Conservation (phyloP, 228 moss, liverwort and hornwort species). For the Sphagnum fallax region DNA sequence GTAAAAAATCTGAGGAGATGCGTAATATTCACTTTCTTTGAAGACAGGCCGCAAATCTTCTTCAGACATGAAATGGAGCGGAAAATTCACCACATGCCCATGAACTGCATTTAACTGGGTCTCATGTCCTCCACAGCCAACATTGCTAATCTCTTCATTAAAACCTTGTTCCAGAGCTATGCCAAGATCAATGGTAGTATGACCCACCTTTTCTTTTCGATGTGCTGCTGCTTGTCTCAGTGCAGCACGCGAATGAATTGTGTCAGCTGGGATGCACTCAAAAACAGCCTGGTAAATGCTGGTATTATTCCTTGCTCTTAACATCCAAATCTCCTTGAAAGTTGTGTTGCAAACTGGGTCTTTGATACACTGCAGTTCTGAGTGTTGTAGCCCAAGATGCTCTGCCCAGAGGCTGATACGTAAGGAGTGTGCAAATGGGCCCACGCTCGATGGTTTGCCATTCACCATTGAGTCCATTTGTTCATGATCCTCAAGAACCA, state of each 20-base stretch:
- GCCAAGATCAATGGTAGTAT: slow-evolving; percentile 42
- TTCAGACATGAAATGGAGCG: slow-evolving; percentile 46
- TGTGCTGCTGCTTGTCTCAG: slow-evolving; percentile 30
- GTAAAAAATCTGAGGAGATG: slow-evolving; percentile 45
- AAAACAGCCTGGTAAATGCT: slow-evolving; percentile 24
- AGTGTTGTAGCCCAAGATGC: slow-evolving; percentile 24
- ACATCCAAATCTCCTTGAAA: slow-evolving; percentile 28
- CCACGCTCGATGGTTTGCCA: slow-evolving; percentile 30
- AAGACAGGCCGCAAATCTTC: slow-evolving; percentile 52
- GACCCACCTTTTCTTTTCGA: slow-evolving; percentile 22
- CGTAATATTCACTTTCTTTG: slow-evolving; percentile 52
- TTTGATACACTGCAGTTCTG: slow-evolving; percentile 8
- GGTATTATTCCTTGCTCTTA: slow-evolving; percentile 21
- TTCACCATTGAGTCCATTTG: slow-evolving; percentile 40
- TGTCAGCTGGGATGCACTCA: slow-evolving; percentile 40
- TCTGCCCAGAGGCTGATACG: slow-evolving; percentile 48
- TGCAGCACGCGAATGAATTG: slow-evolving; percentile 28
- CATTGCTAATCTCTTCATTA: slow-evolving; percentile 14
- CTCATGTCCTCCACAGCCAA: neutral
- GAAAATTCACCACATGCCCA: slow-evolving; percentile 43
- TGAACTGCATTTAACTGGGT: slow-evolving; percentile 19
- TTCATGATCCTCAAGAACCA: slow-evolving; percentile 46
- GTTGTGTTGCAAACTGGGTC: slow-evolving; percentile 32
- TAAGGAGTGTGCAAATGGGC: slow-evolving; percentile 36
- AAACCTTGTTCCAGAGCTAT: slow-evolving; percentile 33